Evolutionary conservation across 352 stramenopile genomes (phyloP), one percentile per base, ranked within the genome.

Genomic region (Phytophthora nicotianae): DNA sequence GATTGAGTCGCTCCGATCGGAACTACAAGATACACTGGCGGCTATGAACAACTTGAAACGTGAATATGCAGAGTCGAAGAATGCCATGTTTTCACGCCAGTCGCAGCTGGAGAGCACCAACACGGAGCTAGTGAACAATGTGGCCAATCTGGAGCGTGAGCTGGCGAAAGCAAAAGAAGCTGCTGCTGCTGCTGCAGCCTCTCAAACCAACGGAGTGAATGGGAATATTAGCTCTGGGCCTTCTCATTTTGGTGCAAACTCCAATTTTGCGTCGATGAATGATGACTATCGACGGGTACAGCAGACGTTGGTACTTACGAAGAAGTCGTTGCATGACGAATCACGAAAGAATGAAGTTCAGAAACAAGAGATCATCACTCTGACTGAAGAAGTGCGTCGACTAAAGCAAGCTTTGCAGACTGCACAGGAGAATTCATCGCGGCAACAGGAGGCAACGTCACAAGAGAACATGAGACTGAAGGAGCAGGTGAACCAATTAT

Each of bases 301-400:
- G 55, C 81, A 91, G 35, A 78, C 74, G 47, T 65, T 93, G 16
- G 61, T 90, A 21, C 45, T 84, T 9, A 84, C 80, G 5, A 95
- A 93, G 70, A 95, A 95, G 58, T 67, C 69, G 11, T 54, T 95
- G 5, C 83, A 91, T 19, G 86, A 95, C 17, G 84, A 92, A 40
- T 74, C 67, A 8, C 73, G 74, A 16, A 88, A 83, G 55, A 89
- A 72, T 10, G 78, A 89, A 51, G 70, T 86, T 46, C 83, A 90
- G 21, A 75, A 83, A 17, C 84, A 91, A 24, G 84, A 95, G 59
- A 75, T 89, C 2, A 32, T 76, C 5, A 70, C 58, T n/a, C 54
- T 93, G 33, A 74, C 50, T 2, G 62, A 79, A 29, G 83, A 93
- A 47, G 58, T 95, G 32, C 73, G 62, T 38, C 74, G 74, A 21